Evolutionary conservation across 495 filamentous ascomycete genomes (phyloP).

Genomic region (Immersiella caudata): DNA sequence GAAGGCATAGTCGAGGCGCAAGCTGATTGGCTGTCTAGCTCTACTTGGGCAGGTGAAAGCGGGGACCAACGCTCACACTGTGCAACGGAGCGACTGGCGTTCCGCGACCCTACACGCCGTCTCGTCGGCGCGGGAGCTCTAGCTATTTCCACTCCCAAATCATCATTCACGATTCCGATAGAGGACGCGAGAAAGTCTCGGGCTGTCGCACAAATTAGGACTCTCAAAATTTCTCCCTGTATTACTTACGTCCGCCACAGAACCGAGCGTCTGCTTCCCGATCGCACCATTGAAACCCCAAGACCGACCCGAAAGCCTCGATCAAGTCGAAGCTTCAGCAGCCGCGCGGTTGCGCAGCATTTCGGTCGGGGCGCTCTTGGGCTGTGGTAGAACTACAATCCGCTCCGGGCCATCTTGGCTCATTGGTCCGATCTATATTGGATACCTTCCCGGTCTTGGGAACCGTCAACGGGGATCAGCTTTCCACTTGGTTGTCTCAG

Average conservation of each 20-base stretch:
- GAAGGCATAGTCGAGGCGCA: not conserved
- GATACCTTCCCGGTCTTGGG: not conserved
- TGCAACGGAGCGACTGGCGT: not conserved
- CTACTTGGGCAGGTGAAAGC: not conserved
- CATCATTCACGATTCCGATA: not conserved
- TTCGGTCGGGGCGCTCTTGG: not conserved
- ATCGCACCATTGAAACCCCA: not conserved
- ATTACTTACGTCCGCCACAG: not conserved
- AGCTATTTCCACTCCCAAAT: not conserved
- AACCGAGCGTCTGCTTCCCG: not conserved
- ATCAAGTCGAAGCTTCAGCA: constrained; percentile 5
- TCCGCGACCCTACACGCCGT: not conserved
- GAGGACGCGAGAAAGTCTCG: not conserved
- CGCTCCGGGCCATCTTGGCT: not conserved
- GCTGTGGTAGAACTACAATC: not conserved
- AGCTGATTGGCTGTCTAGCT: not conserved
- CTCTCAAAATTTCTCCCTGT: not conserved
- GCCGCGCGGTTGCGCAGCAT: constrained; percentile 5
- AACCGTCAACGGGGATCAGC: not conserved
- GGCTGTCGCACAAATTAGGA: not conserved
- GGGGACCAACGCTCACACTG: not conserved
- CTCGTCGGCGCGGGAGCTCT: not conserved
- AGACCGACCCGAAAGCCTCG: not conserved
- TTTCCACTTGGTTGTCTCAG: not conserved
- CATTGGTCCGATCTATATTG: not conserved